Evolutionary conservation across 345 rosid species (phyloP).

Genomic region (Dimocarpus longan): DNA sequence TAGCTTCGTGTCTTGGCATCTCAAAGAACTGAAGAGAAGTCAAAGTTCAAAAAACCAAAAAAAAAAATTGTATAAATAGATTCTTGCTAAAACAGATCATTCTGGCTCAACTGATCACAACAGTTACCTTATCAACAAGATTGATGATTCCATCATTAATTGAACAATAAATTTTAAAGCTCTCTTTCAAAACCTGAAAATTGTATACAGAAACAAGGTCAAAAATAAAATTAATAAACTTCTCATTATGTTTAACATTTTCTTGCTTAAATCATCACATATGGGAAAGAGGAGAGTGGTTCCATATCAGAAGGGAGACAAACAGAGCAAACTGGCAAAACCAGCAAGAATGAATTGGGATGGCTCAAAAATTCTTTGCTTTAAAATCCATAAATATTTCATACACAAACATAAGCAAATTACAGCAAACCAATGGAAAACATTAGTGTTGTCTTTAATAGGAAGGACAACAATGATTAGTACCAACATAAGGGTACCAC

Average conservation of each 20-base stretch:
- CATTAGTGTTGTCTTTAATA: background rate
- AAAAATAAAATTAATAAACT: background rate
- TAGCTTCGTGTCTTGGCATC: conserved; percentile 78
- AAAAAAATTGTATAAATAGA: background rate
- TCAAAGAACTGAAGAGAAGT: conserved; percentile 60
- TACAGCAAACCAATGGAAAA: background rate
- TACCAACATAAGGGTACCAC: background rate
- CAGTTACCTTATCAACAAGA: conserved; percentile 90
- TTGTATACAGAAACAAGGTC: conserved; percentile 17
- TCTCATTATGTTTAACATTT: background rate
- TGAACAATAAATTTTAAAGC: conserved; percentile 95
- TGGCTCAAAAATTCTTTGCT: background rate
- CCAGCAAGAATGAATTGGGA: background rate
- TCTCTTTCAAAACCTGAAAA: conserved; percentile 95
- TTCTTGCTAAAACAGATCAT: conserved; percentile 19
- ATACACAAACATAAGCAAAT: background rate
- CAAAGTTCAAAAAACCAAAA: background rate
- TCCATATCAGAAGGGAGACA: background rate
- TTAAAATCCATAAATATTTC: background rate
- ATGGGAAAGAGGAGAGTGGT: background rate
- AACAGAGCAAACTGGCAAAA: background rate
- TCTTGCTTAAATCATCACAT: background rate
- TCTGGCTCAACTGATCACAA: background rate
- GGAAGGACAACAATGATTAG: background rate
- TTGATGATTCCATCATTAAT: conserved; percentile 98